These are phyloP conservation scores for Penicillium sp. DNA, from an alignment of 2,329 filamentous ascomycete genomes.

Conservation along the genomic window DNA sequence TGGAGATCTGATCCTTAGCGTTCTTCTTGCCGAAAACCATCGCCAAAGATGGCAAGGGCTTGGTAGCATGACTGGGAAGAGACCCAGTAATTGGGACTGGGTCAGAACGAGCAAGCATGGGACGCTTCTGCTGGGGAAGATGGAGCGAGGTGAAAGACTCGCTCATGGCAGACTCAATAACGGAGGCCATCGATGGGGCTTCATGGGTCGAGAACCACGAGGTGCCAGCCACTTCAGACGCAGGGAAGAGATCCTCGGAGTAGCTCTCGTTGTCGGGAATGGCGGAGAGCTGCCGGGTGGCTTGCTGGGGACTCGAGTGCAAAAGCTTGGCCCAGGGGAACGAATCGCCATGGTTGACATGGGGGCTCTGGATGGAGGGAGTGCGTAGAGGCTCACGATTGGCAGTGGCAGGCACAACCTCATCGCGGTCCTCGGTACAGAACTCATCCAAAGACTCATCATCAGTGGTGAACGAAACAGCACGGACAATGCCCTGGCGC, in stretches of 20 bases:
- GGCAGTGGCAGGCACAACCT: conserved; percentile 73
- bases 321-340: conserved; percentile 96
- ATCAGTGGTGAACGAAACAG: conserved; percentile 88
- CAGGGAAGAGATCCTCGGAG: conserved; percentile 80
- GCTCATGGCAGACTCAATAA: conserved; percentile 78
- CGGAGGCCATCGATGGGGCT: conserved; percentile 79
- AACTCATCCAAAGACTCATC: conserved; percentile 93
- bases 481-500: conserved; percentile 73
- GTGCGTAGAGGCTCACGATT: conserved; percentile 95
- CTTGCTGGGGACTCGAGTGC: conserved; percentile 69
- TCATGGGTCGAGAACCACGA: conserved; percentile 80
- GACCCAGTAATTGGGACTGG: conserved; percentile 77
- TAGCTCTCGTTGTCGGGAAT: conserved; percentile 79
- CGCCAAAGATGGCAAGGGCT: conserved; percentile 68
- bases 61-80: conserved; percentile 63
- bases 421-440: conserved; percentile 76
- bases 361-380: conserved; percentile 87
- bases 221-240: conserved; percentile 62
- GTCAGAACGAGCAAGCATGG: conserved; percentile 52
- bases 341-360: conserved; percentile 70
- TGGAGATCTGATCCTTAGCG: conserved; percentile 76
- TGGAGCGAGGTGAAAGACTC: conserved; percentile 75
- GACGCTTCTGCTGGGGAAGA: conserved; percentile 46
- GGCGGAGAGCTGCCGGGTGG: conserved; percentile 78
- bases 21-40: conserved; percentile 70